A percentile compares a stretch with the other conserved stretches of the same genome.
phyloP scores from a whole-genome alignment of 129 eudicot species.

The Erigeron canadensis region DNA sequence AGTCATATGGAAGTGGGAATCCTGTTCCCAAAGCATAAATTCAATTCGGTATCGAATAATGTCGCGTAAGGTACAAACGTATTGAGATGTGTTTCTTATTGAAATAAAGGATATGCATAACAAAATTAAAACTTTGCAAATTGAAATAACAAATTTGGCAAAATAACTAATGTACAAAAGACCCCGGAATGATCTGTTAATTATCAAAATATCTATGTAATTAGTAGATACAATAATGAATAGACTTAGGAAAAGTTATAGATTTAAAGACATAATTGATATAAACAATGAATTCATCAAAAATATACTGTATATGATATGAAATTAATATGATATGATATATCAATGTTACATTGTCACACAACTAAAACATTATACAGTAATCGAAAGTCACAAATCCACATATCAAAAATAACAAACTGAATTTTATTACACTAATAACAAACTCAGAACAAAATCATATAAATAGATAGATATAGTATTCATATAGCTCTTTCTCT shows the following conservation, averaged over 20 bases:
- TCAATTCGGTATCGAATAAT: slow-evolving; percentile 19
- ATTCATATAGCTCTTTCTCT: not conserved
- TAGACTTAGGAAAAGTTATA: too few relatives aligned
- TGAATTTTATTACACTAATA: slow-evolving; percentile 16
- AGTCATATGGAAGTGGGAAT: slow-evolving; percentile 9
- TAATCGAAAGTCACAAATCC: slow-evolving; percentile 1
- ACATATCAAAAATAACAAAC: slow-evolving; percentile 19
- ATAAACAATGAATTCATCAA: too few relatives aligned
- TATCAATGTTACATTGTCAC: slow-evolving; percentile 5
- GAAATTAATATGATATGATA: too few relatives aligned
- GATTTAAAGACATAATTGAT: too few relatives aligned
- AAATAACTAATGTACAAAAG: too few relatives aligned
- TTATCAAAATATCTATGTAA: too few relatives aligned
- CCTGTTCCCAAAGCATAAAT: slow-evolving; percentile 32
- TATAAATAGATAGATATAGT: slow-evolving; percentile 6
- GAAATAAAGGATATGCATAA: not conserved
- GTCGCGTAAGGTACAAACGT: slow-evolving; percentile 16
- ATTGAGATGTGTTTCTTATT: slow-evolving; percentile 19
- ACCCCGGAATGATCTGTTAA: too few relatives aligned
- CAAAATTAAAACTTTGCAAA: too few relatives aligned
- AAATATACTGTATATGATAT: too few relatives aligned
- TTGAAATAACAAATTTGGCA: too few relatives aligned
- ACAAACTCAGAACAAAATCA: slow-evolving; percentile 8
- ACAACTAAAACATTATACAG: not conserved
- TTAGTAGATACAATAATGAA: not conserved